phyloP scores from a whole-genome alignment of 164 flowering plant species.

The Euptelea pleiosperma region DNA sequence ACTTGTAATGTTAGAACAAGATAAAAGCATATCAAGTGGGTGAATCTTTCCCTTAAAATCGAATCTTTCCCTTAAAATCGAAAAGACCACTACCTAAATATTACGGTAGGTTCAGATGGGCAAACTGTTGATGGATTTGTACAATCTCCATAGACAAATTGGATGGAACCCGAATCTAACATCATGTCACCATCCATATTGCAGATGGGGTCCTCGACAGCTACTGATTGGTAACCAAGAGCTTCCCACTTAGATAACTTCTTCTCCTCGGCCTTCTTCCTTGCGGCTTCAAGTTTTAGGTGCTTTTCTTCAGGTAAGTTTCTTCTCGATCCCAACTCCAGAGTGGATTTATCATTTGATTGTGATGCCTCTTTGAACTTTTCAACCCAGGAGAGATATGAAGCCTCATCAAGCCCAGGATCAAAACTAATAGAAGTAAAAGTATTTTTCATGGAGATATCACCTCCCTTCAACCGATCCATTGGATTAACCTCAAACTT shows the following conservation, averaged over 20 bases:
- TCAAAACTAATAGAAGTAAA: conserved; percentile 28
- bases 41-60: neutral
- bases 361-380: conserved; percentile 61
- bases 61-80: neutral
- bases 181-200: conserved; percentile 32
- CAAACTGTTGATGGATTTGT: conserved; percentile 57
- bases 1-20: neutral
- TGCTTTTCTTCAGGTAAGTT: conserved; percentile 41
- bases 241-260: conserved; percentile 80
- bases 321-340: conserved; percentile 40
- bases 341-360: conserved; percentile 22
- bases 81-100: conserved; percentile 55
- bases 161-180: conserved; percentile 63
- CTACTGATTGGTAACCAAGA: conserved; percentile 70
- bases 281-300: conserved; percentile 54
- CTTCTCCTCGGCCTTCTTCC: conserved; percentile 74
- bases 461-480: conserved; percentile 29
- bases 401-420: conserved; percentile 73
- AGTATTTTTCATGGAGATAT: conserved; percentile 21
- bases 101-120: conserved; percentile 64
- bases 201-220: conserved; percentile 45
- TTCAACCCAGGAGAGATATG: conserved; percentile 81
- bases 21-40: neutral
- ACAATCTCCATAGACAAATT: conserved; percentile 94
- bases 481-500: conserved; percentile 51